Evolutionary conservation across 2,329 filamentous ascomycete genomes (phyloP).

Genomic region (Fusarium sororula): DNA sequence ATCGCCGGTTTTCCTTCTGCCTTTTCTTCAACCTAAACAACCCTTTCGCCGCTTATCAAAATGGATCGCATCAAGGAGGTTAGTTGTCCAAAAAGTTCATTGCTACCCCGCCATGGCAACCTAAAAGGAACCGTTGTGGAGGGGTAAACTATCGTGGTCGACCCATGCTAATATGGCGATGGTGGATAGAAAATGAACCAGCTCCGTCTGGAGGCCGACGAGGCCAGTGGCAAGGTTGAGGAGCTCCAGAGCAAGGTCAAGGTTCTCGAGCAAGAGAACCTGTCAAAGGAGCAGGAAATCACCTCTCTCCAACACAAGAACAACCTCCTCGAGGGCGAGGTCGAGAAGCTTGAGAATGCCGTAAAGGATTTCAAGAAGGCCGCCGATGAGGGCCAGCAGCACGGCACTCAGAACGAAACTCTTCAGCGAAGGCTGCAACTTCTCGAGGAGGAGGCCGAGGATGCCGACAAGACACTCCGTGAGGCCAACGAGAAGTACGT

Average conservation of each 20-base stretch:
- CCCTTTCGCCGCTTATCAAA: slow-evolving; percentile 43
- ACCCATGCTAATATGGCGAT: slow-evolving; percentile 39
- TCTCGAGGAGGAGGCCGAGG: slow-evolving; percentile 97
- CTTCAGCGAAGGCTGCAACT: slow-evolving; percentile 92
- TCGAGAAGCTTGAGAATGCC: slow-evolving; percentile 88
- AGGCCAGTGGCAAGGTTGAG: slow-evolving; percentile 81
- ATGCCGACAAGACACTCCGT: slow-evolving; percentile 93
- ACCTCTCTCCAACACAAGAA: slow-evolving; percentile 97
- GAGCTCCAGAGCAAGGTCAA: slow-evolving; percentile 91
- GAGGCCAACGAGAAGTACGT: slow-evolving; percentile 99
- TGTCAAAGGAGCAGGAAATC: slow-evolving; percentile 97
- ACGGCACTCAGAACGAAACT: slow-evolving; percentile 87
- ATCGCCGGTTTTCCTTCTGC: slow-evolving; percentile 34
- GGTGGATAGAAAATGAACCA: slow-evolving; percentile 84
- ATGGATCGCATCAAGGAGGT: slow-evolving; percentile 95
- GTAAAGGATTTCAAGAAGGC: slow-evolving; percentile 89
- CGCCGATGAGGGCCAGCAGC: slow-evolving; percentile 84
- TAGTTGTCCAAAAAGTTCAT: slow-evolving; percentile 52
- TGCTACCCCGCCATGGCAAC: slow-evolving; percentile 45
- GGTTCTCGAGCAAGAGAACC: slow-evolving; percentile 90
- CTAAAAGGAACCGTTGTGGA: slow-evolving; percentile 42
- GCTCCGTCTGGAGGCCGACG: slow-evolving; percentile 93
- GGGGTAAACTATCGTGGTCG: slow-evolving; percentile 40
- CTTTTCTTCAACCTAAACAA: slow-evolving; percentile 14
- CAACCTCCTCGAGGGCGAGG: slow-evolving; percentile 85